These are phyloP conservation scores for Aspergillus fumigatiaffinis DNA, from an alignment of 2,329 filamentous ascomycete genomes.

Conservation along the genomic window DNA sequence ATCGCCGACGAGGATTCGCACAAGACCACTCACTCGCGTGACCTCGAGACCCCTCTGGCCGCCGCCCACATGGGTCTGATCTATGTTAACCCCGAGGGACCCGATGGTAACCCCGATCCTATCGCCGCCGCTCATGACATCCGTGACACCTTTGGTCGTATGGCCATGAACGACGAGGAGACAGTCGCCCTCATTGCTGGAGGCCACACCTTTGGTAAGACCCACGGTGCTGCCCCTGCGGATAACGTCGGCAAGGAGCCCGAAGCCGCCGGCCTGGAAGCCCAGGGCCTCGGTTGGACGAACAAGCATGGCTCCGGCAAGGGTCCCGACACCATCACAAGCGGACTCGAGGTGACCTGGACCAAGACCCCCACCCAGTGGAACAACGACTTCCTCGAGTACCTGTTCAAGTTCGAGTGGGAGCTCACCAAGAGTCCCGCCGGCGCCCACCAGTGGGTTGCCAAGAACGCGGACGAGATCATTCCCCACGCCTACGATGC, in stretches of 20 bases:
- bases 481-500: constrained; percentile 69
- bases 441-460: constrained; percentile 73
- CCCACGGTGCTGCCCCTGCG: constrained; percentile 65
- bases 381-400: constrained; percentile 71
- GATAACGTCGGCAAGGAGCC: constrained; percentile 66
- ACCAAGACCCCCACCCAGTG: constrained; percentile 71
- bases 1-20: constrained; percentile 3
- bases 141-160: constrained; percentile 68
- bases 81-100: constrained; percentile 78
- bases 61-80: constrained; percentile 73
- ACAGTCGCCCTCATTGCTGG: constrained; percentile 75
- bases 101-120: constrained; percentile 67
- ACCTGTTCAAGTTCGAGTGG: constrained; percentile 76
- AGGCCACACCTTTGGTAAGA: constrained; percentile 77
- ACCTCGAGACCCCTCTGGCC: constrained; percentile 65
- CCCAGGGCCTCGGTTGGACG: constrained; percentile 69
- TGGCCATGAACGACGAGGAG: constrained; percentile 82
- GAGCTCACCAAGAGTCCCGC: constrained; percentile 70
- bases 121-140: constrained; percentile 68
- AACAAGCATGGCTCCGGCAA: constrained; percentile 63
- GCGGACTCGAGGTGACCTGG: constrained; percentile 75
- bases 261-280: constrained; percentile 58
- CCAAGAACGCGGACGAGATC: constrained; percentile 62
- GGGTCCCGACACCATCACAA: constrained; percentile 70
- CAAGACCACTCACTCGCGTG: constrained; percentile 53